phyloP scores from a whole-genome alignment of 768 basidiomycete species.

The Hericium alpestre region DNA sequence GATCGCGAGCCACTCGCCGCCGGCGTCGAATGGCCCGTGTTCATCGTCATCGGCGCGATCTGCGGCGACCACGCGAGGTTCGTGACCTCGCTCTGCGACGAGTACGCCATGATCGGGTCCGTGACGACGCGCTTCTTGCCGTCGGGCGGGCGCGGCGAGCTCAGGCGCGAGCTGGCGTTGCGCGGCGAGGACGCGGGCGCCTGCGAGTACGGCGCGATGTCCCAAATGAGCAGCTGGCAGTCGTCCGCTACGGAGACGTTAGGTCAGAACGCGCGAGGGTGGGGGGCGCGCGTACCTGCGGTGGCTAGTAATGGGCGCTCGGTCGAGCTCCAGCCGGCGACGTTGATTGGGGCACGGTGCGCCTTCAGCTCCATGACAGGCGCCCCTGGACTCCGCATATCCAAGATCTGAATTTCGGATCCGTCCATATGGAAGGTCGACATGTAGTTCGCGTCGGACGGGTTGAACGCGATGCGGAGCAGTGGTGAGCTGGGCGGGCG shows the following conservation, averaged over 20 bases:
- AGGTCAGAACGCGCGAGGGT: background rate
- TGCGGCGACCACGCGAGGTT: constrained; percentile 85
- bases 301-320: constrained; percentile 80
- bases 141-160: constrained; percentile 67
- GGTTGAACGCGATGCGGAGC: constrained; percentile 83
- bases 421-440: constrained; percentile 96
- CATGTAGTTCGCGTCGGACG: constrained; percentile 88
- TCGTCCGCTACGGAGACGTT: constrained; percentile 60
- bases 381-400: constrained; percentile 93
- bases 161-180: constrained; percentile 57
- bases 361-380: constrained; percentile 87
- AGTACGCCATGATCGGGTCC: constrained; percentile 80
- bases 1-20: constrained; percentile 80
- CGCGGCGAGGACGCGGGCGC: constrained; percentile 53
- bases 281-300: constrained; percentile 47
- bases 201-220: constrained; percentile 58
- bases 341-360: constrained; percentile 75
- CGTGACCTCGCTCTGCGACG: constrained; percentile 66
- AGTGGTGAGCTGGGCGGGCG: constrained; percentile 74
- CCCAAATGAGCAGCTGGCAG: constrained; percentile 90
- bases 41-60: constrained; percentile 67
- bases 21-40: constrained; percentile 59
- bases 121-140: constrained; percentile 63
- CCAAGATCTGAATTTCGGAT: constrained; percentile 80
- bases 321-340: constrained; percentile 81